Conservation (phyloP, 2,329 filamentous ascomycete species). For the Xylariaceae sp. region DNA sequence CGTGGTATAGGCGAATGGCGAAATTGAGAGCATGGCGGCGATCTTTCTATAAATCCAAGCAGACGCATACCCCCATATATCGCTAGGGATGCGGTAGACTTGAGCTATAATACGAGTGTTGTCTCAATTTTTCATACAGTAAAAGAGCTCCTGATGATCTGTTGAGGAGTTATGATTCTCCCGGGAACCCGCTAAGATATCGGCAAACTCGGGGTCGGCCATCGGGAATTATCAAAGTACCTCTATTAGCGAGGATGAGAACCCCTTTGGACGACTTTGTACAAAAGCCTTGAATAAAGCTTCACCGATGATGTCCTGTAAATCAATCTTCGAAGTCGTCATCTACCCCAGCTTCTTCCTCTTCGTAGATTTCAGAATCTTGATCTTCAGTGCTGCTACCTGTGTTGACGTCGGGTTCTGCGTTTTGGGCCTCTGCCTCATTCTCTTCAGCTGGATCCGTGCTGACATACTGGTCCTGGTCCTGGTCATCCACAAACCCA, state of each 20-base stretch:
- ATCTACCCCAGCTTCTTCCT: slow-evolving; percentile 42
- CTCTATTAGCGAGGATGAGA: too few relatives aligned
- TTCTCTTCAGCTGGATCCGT: slow-evolving; percentile 36
- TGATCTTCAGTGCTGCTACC: slow-evolving; percentile 33
- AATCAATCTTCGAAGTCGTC: slow-evolving; percentile 39
- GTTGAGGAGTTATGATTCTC: not conserved
- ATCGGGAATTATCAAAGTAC: not conserved
- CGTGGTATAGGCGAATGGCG: not conserved
- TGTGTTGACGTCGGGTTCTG: slow-evolving; percentile 10
- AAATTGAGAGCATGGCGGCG: not conserved
- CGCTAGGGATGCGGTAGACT: not conserved
- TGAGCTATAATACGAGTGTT: not conserved
- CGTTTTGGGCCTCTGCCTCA: slow-evolving; percentile 27
- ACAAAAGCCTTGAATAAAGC: not conserved
- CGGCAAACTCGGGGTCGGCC: not conserved
- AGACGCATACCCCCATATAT: not conserved
- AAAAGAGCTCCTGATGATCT: not conserved
- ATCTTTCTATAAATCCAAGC: not conserved
- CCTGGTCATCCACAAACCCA: slow-evolving; percentile 64
- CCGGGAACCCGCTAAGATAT: not conserved
- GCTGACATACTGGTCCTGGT: slow-evolving; percentile 31
- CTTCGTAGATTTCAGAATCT: slow-evolving; percentile 44
- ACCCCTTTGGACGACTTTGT: too few relatives aligned
- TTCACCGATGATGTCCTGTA: not conserved
- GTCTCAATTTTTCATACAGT: not conserved